phyloP scores from a whole-genome alignment of 2,329 filamentous ascomycete species.

The Fusarium sp. region DNA sequence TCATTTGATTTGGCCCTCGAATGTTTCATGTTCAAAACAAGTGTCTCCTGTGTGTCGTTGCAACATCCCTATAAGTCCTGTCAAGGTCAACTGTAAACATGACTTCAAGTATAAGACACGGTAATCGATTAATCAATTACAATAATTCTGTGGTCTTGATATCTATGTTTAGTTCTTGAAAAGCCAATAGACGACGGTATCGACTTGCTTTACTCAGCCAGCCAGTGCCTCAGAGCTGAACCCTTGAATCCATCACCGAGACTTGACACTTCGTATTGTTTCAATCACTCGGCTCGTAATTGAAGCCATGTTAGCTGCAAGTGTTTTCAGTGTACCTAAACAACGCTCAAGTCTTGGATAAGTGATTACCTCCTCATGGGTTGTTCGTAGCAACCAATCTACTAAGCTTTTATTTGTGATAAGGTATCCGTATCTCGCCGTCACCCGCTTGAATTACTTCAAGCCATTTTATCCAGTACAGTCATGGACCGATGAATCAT shows the following conservation, averaged over 20 bases:
- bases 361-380: neutral
- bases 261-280: neutral
- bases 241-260: neutral
- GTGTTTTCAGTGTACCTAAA: fast-evolving
- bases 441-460: neutral
- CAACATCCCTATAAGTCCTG: neutral
- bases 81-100: too few species aligned
- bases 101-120: neutral
- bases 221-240: neutral
- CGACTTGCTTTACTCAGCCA: too few species aligned
- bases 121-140: too few species aligned
- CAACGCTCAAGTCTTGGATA: neutral
- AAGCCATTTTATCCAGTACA: neutral
- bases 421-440: neutral
- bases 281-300: too few species aligned
- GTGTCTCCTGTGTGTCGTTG: neutral
- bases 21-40: neutral
- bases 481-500: neutral
- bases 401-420: neutral
- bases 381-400: neutral
- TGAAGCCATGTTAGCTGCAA: too few species aligned
- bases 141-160: too few species aligned
- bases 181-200: too few species aligned
- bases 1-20: too few species aligned
- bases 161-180: too few species aligned